These are phyloP conservation scores for Hygrocybe punicea DNA, from an alignment of 768 basidiomycete species.

Conservation along the genomic window DNA sequence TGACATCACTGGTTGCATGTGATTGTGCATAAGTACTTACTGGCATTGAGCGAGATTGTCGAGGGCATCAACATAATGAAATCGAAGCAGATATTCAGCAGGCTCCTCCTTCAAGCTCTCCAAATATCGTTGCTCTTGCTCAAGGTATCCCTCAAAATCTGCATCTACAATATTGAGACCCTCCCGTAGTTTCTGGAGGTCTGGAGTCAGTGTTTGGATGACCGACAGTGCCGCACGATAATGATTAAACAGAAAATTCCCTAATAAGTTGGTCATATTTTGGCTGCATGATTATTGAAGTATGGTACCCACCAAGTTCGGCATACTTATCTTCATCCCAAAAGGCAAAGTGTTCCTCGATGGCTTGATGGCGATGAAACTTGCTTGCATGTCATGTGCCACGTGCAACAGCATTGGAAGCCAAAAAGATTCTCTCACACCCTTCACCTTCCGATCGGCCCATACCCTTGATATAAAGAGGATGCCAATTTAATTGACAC, in stretches of 20 bases:
- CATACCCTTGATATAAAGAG: slow-evolving; percentile 19
- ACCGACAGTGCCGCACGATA: neutral
- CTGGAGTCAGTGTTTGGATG: neutral
- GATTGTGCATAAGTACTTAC: no score
- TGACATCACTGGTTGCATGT: no score
- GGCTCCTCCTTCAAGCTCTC: no score
- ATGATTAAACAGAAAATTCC: slow-evolving; percentile 5
- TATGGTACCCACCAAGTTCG: neutral
- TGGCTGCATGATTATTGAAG: neutral
- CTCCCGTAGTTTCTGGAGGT: neutral
- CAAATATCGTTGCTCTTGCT: no score
- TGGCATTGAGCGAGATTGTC: no score
- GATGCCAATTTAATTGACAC: slow-evolving; percentile 20
- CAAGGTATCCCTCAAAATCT: no score
- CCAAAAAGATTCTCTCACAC: slow-evolving; percentile 17
- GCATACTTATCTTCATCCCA: slow-evolving; percentile 12
- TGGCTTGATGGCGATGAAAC: slow-evolving; percentile 14
- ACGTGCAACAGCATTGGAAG: slow-evolving; percentile 19
- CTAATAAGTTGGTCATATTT: neutral
- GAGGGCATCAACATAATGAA: no score
- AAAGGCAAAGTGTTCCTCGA: slow-evolving; percentile 7
- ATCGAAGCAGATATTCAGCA: no score
- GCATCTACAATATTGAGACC: neutral
- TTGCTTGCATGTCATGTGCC: slow-evolving; percentile 10
- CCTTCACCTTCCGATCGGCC: slow-evolving; percentile 21